These are phyloP conservation scores for Triadica sebifera DNA, from an alignment of 345 rosid genomes.

Conservation along the genomic window DNA sequence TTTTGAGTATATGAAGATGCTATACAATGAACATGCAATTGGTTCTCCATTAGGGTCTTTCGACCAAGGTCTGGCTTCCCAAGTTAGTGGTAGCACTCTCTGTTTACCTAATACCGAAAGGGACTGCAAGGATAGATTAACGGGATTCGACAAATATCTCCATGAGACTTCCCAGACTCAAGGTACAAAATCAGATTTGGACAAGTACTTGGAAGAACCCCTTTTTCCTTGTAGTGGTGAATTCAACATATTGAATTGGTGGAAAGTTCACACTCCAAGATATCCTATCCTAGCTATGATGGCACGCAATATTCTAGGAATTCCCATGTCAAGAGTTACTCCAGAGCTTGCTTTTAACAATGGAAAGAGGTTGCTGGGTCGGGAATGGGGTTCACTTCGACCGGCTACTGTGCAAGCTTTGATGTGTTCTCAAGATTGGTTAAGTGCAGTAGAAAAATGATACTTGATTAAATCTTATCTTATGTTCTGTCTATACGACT, in stretches of 20 bases:
- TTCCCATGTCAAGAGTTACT: slow-evolving; percentile 47
- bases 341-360: slow-evolving; percentile 37
- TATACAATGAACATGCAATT: slow-evolving; percentile 65
- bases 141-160: slow-evolving; percentile 64
- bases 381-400: slow-evolving; percentile 47
- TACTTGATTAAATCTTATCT: neutral
- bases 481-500: neutral
- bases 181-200: slow-evolving; percentile 57
- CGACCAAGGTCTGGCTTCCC: too few species aligned
- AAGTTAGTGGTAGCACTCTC: slow-evolving; percentile 31
- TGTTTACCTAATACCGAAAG: slow-evolving; percentile 23
- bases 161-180: slow-evolving; percentile 51
- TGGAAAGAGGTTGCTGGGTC: slow-evolving; percentile 46
- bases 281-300: too few species aligned
- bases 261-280: too few species aligned
- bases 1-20: slow-evolving; percentile 47
- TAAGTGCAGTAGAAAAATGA: slow-evolving; percentile 47
- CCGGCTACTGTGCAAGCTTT: slow-evolving; percentile 64
- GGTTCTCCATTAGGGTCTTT: slow-evolving; percentile 56
- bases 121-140: slow-evolving; percentile 48
- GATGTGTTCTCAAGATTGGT: slow-evolving; percentile 85
- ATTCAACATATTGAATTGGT: too few species aligned
- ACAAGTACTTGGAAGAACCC: slow-evolving; percentile 78
- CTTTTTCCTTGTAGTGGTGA: slow-evolving; percentile 71
- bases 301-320: too few species aligned